phyloP scores from a whole-genome alignment of 768 basidiomycete genomes.

The Hemileccinum impolitum region DNA sequence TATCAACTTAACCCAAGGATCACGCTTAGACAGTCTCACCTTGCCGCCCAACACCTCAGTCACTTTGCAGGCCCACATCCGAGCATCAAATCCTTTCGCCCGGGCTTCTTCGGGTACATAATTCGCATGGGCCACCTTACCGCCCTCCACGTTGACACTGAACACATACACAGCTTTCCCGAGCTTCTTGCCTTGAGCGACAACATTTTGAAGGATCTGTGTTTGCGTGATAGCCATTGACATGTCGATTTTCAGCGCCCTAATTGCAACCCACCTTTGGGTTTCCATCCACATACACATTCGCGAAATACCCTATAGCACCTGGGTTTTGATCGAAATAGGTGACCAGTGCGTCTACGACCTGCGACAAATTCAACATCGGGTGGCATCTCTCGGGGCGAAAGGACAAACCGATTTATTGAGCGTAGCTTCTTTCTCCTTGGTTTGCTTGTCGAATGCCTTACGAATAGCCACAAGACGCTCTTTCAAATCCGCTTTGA shows the following conservation, averaged over 20 bases:
- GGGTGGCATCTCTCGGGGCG: neutral
- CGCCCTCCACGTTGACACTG: conserved; percentile 63
- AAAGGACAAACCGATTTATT: conserved; percentile 64
- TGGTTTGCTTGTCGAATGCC: conserved; percentile 78
- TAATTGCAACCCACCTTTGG: conserved; percentile 58
- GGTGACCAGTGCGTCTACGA: conserved; percentile 60
- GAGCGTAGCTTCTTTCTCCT: conserved; percentile 72
- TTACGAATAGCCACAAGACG: conserved; percentile 69
- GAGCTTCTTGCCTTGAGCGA: conserved; percentile 75
- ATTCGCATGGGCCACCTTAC: conserved; percentile 87
- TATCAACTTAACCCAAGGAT: conserved; percentile 5
- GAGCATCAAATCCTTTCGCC: conserved; percentile 71
- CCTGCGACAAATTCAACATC: conserved; percentile 39
- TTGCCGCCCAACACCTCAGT: conserved; percentile 85
- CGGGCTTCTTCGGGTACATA: conserved; percentile 64
- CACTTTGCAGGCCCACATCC: conserved; percentile 82
- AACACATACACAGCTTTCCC: conserved; percentile 87
- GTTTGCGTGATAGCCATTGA: neutral
- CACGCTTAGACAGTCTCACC: conserved; percentile 42
- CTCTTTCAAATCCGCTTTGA: conserved; percentile 78
- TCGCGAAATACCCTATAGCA: conserved; percentile 64
- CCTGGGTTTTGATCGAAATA: conserved; percentile 79
- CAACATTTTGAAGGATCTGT: conserved; percentile 73
- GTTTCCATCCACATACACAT: conserved; percentile 78
- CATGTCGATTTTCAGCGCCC: neutral